Conservation (phyloP, 441 rosid species). For the Syzygium malaccense region DNA sequence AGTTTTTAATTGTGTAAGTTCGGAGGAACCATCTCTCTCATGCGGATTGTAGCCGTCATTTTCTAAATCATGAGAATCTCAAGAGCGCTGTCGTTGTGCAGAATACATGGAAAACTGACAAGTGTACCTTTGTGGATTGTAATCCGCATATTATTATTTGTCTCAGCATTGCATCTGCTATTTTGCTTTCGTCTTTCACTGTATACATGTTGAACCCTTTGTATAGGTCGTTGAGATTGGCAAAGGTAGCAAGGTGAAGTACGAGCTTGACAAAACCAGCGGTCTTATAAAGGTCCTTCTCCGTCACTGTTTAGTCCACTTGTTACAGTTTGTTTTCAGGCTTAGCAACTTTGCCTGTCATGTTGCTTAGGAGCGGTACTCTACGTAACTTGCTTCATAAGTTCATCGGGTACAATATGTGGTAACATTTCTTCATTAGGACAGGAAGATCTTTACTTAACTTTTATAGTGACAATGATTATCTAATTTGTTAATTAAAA, state of each 20-base stretch:
- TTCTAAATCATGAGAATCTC: not conserved
- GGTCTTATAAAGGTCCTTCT: constrained; percentile 75
- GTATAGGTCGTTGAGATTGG: constrained; percentile 80
- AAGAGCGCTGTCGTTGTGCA: not conserved
- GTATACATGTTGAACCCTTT: not conserved
- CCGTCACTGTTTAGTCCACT: not conserved
- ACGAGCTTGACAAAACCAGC: constrained; percentile 80
- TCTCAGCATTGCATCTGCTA: not conserved
- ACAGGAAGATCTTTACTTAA: not conserved
- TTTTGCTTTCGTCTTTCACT: not conserved
- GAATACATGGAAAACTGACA: not conserved
- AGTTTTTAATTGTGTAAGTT: constrained; percentile 77
- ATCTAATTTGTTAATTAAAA: not conserved
- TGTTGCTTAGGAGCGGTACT: not conserved
- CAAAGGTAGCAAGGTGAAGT: constrained; percentile 95
- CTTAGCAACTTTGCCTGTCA: not conserved
- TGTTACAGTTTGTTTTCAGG: not conserved
- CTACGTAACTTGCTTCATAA: not conserved
- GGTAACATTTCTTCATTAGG: not conserved
- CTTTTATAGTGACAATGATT: not conserved
- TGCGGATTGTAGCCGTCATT: not conserved
- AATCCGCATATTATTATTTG: not conserved
- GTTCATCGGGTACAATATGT: not conserved
- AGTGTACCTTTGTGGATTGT: not conserved
- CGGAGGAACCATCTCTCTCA: not conserved